A percentile compares a stretch with the other conserved stretches of the same genome.
phyloP scores from a whole-genome alignment of 345 rosid species.

The Arabidopsis suecica region DNA sequence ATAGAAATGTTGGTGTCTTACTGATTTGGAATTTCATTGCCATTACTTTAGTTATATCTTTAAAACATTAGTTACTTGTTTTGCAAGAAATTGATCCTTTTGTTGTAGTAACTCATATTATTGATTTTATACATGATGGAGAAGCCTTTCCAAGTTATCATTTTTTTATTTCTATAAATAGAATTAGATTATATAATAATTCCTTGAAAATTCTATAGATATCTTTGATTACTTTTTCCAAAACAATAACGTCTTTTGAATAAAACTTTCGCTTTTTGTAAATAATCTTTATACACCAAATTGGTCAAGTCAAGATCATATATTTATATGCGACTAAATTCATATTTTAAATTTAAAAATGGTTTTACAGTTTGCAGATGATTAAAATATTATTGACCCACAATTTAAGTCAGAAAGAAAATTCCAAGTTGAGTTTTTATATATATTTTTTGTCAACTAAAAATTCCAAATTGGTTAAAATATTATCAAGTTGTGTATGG shows the following conservation, averaged over 20 bases:
- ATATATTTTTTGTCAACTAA: background rate
- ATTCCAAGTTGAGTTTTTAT: background rate
- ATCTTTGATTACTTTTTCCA: too few relatives aligned
- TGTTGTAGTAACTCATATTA: background rate
- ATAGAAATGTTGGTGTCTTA: background rate
- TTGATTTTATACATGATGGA: background rate
- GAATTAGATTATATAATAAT: background rate
- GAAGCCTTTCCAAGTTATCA: background rate
- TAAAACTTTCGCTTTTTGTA: background rate
- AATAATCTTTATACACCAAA: background rate
- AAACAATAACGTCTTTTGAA: background rate
- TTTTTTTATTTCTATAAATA: background rate
- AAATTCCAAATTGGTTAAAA: slow-evolving; percentile 5
- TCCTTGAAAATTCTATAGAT: too few relatives aligned
- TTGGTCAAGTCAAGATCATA: background rate
- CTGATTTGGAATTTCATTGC: background rate
- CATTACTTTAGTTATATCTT: background rate
- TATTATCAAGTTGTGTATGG: slow-evolving; percentile 26
- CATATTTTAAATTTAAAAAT: background rate
- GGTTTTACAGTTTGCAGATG: background rate
- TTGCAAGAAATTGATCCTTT: background rate
- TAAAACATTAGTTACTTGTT: slow-evolving; percentile 11
- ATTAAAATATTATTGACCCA: background rate
- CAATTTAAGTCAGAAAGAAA: background rate
- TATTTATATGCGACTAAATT: background rate